Conservation (phyloP, 192 early-diverging fungal genomes). For the Entrophospora sp. region DNA sequence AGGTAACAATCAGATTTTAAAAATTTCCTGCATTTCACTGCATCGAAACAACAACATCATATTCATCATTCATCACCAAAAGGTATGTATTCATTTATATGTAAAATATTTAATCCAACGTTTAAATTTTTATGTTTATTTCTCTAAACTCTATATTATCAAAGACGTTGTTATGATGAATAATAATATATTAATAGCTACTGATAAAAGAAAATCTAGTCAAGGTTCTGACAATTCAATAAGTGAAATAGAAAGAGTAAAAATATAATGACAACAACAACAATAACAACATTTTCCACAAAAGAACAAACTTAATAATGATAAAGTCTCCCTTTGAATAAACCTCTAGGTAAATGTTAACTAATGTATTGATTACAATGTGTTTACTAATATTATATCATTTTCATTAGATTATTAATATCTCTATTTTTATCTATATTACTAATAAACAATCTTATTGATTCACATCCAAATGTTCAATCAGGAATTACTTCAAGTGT, state of each 20-base stretch:
- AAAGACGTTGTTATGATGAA: too few relatives aligned
- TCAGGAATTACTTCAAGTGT: slow-evolving; percentile 62
- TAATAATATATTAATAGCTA: neutral
- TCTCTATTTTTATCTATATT: neutral
- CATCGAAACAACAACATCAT: too few relatives aligned
- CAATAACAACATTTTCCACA: neutral
- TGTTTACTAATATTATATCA: neutral
- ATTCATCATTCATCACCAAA: too few relatives aligned
- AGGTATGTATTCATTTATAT: too few relatives aligned
- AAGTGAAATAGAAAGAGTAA: slow-evolving; percentile 1
- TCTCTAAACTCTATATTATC: too few relatives aligned
- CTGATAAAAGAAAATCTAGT: slow-evolving; percentile 3
- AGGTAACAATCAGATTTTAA: too few relatives aligned
- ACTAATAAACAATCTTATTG: slow-evolving; percentile 65
- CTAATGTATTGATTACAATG: neutral
- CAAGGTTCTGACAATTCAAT: slow-evolving; percentile 10
- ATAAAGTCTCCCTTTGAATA: slow-evolving; percentile 13
- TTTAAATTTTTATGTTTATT: too few relatives aligned
- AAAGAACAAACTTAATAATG: slow-evolving; percentile 9
- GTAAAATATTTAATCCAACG: too few relatives aligned
- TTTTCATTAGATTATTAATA: neutral
- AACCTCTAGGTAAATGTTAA: slow-evolving; percentile 12
- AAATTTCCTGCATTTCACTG: too few relatives aligned
- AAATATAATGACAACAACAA: neutral
- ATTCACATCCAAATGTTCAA: slow-evolving; percentile 63